Percentiles rank a stretch among this genome's conserved stretches.
Evolutionary conservation across 176 grass and related monocot genomes (phyloP).

Genomic region (Lolium rigidum): DNA sequence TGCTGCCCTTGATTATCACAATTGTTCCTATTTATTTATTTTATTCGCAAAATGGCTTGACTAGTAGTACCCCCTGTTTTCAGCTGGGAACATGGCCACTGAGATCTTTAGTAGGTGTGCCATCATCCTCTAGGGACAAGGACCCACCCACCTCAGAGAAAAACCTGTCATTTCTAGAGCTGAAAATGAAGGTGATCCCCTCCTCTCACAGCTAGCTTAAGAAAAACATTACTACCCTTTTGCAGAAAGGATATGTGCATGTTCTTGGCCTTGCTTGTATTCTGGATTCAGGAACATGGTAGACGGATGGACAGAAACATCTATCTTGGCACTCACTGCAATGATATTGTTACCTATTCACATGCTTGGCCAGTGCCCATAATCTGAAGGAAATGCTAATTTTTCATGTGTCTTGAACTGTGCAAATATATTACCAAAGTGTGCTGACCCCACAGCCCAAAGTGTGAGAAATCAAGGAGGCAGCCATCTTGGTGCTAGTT

Average conservation of each 20-base stretch:
- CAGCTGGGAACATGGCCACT: background rate
- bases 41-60: background rate
- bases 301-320: background rate
- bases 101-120: conserved; percentile 23
- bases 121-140: conserved; percentile 9
- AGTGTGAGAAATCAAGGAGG: background rate
- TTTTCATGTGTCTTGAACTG: background rate
- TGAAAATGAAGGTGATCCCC: background rate
- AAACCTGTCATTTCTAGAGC: background rate
- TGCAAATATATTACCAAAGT: background rate
- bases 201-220: background rate
- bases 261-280: background rate
- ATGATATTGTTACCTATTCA: background rate
- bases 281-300: background rate
- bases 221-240: background rate
- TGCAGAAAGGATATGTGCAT: background rate
- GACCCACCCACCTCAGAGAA: background rate
- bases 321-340: background rate
- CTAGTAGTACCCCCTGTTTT: background rate
- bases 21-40: background rate
- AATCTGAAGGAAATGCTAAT: background rate
- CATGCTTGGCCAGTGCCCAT: background rate
- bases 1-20: background rate
- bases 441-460: background rate
- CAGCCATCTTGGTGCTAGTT: background rate